phyloP scores from a whole-genome alignment of 768 basidiomycete genomes.

The Coprinopsis strossmayeri region DNA sequence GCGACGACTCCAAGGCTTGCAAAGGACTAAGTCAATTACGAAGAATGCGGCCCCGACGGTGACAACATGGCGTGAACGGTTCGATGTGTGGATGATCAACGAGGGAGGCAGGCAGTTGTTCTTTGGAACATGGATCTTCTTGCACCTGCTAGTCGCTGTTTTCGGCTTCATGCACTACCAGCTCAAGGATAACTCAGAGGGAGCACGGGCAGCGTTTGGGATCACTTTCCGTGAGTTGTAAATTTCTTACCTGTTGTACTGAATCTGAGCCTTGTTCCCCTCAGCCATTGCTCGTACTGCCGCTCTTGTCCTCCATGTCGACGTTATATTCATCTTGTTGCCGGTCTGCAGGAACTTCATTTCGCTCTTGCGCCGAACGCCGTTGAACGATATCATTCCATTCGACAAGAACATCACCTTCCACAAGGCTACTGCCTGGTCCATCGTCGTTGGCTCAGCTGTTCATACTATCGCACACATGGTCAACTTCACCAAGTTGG shows the following conservation, averaged over 20 bases:
- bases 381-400: constrained; percentile 80
- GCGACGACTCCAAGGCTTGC: constrained; percentile 76
- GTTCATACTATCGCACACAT: constrained; percentile 84
- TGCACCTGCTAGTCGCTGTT: constrained; percentile 71
- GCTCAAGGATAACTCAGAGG: constrained; percentile 67
- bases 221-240: constrained; percentile 60
- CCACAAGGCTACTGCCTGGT: constrained; percentile 89
- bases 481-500: constrained; percentile 74
- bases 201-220: constrained; percentile 68
- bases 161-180: constrained; percentile 77
- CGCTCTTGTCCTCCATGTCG: constrained; percentile 86
- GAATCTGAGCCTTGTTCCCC: constrained; percentile 27
- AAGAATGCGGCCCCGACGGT: constrained; percentile 28
- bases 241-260: constrained; percentile 26
- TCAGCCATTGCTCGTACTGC: constrained; percentile 82
- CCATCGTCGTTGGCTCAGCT: constrained; percentile 69
- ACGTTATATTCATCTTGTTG: constrained; percentile 89
- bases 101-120: constrained; percentile 79
- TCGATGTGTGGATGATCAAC: constrained; percentile 88
- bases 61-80: constrained; percentile 35
- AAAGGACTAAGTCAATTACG: constrained; percentile 45
- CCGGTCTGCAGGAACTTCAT: constrained; percentile 95
- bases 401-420: constrained; percentile 92
- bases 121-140: constrained; percentile 73
- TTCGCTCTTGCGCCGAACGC: constrained; percentile 79